These are phyloP conservation scores for Elasticomyces elasticus DNA, from an alignment of 495 filamentous ascomycete genomes.

Conservation along the genomic window DNA sequence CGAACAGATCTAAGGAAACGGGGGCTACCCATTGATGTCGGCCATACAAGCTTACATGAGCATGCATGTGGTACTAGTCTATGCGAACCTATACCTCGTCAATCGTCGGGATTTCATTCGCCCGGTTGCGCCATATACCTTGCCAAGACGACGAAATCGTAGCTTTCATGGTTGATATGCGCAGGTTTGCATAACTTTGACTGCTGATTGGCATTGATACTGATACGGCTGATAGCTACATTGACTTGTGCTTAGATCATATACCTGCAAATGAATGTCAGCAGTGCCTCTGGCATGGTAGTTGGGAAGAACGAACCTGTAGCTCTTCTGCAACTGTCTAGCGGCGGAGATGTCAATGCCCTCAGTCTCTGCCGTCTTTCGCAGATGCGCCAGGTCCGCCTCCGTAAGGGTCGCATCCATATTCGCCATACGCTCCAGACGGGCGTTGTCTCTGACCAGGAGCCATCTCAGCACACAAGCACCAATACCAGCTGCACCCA, in stretches of 20 bases:
- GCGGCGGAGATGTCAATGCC: conserved; percentile 40
- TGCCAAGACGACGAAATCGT: too few relatives aligned
- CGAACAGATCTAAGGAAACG: too few relatives aligned
- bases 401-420: conserved; percentile 35
- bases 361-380: conserved; percentile 40
- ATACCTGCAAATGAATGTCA: not conserved
- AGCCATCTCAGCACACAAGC: conserved; percentile 38
- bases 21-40: too few relatives aligned
- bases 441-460: conserved; percentile 37
- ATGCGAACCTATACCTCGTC: not conserved
- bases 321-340: conserved; percentile 40
- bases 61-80: not conserved
- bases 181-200: too few relatives aligned
- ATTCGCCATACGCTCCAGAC: conserved; percentile 39
- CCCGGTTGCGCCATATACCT: too few relatives aligned
- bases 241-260: not conserved
- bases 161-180: too few relatives aligned
- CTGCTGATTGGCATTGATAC: too few relatives aligned
- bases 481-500: conserved; percentile 31
- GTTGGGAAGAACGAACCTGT: conserved; percentile 34
- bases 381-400: conserved; percentile 36
- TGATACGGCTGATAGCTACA: too few relatives aligned
- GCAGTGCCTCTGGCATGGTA: not conserved
- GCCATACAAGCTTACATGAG: too few relatives aligned
- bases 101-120: not conserved